phyloP scores from a whole-genome alignment of 306 rosid genomes.

The Comarum palustre region DNA sequence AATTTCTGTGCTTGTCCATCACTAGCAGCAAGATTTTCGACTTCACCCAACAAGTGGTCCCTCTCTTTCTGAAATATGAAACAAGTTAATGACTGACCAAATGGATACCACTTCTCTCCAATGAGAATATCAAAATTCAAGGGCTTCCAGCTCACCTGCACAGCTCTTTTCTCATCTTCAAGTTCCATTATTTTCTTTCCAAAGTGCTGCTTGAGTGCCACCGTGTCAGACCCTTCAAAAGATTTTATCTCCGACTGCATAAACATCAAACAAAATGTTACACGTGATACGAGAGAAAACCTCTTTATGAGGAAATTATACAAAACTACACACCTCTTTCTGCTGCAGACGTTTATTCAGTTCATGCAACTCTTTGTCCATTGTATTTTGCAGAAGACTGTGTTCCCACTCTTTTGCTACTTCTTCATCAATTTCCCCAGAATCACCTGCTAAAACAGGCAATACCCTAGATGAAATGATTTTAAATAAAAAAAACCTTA shows the following conservation, averaged over 20 bases:
- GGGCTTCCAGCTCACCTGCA: constrained; percentile 60
- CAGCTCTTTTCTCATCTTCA: constrained; percentile 90
- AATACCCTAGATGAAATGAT: constrained; percentile 26
- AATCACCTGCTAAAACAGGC: constrained; percentile 58
- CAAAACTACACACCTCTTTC: constrained; percentile 63
- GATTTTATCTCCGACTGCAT: constrained; percentile 90
- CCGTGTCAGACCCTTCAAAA: constrained; percentile 75
- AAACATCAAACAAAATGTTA: constrained; percentile 15
- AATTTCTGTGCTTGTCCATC: constrained; percentile 94
- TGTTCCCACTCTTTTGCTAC: constrained; percentile 98
- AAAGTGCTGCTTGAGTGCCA: constrained; percentile 86
- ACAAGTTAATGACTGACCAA: constrained; percentile 22
- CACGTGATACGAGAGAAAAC: not conserved
- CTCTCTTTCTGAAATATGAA: constrained; percentile 73
- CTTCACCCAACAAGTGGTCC: constrained; percentile 89
- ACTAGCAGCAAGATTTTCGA: constrained; percentile 91
- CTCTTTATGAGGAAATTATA: not conserved
- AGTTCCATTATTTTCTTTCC: constrained; percentile 92
- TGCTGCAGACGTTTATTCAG: constrained; percentile 89
- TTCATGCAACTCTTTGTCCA: constrained; percentile 95
- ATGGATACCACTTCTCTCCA: constrained; percentile 30
- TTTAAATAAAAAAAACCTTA: constrained; percentile 13
- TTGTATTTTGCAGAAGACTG: constrained; percentile 85
- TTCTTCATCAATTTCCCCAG: constrained; percentile 86
- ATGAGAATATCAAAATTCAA: constrained; percentile 24